Percentiles rank a stretch among this genome's conserved stretches.
Conservation (phyloP, 768 basidiomycete genomes). For the Leucocoprinus sp. region DNA sequence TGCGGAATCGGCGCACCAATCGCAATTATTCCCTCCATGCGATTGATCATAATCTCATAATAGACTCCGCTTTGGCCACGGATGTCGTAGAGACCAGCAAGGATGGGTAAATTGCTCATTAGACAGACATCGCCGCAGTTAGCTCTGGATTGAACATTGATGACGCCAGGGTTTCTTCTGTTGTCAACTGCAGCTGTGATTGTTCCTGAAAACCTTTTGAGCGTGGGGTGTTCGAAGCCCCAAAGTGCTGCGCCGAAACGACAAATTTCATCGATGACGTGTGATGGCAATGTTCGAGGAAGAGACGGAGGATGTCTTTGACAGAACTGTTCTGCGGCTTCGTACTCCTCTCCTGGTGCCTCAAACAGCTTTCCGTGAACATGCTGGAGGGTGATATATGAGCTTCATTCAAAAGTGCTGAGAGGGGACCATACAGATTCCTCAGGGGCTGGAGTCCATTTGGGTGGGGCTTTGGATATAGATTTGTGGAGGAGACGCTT, state of each 20-base stretch:
- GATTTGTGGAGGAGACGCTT: no score
- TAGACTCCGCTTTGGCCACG: constrained; percentile 51
- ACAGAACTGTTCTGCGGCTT: constrained; percentile 46
- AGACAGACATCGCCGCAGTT: constrained; percentile 45
- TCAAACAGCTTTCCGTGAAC: constrained; percentile 44
- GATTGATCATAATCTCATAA: constrained; percentile 49
- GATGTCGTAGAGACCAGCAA: constrained; percentile 52
- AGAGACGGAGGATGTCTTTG: constrained; percentile 25
- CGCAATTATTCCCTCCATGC: constrained; percentile 53
- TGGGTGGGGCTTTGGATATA: constrained; percentile 33
- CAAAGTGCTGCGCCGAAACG: constrained; percentile 42
- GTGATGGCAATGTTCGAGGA: constrained; percentile 42
- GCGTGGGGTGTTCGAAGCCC: constrained; percentile 36
- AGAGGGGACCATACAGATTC: constrained; percentile 23
- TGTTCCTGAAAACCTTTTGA: constrained; percentile 36
- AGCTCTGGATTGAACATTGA: constrained; percentile 32
- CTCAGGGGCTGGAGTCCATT: constrained; percentile 56
- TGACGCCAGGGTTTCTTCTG: constrained; percentile 25
- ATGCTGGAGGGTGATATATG: constrained; percentile 23
- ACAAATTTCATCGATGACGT: constrained; percentile 43
- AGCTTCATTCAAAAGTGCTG: neutral
- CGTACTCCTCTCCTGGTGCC: constrained; percentile 48
- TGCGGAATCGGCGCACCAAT: constrained; percentile 33
- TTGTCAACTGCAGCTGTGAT: constrained; percentile 33
- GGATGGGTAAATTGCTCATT: constrained; percentile 51